These are phyloP conservation scores for Trypanosoma grayi DNA, from an alignment of 208 protist genomes.

Conservation along the genomic window DNA sequence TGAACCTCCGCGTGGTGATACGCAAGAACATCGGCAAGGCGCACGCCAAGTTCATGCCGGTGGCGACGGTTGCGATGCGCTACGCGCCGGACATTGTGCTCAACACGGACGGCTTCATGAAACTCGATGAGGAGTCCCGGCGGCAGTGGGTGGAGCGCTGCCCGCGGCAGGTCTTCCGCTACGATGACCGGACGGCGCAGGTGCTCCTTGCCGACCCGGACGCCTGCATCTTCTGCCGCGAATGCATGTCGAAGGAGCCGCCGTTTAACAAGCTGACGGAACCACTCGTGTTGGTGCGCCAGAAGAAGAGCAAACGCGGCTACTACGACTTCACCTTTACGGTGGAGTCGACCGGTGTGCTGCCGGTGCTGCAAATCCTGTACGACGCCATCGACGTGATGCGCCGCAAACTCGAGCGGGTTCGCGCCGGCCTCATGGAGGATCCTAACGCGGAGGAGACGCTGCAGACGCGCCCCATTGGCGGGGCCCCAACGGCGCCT, in stretches of 20 bases:
- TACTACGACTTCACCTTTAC: conserved; percentile 90
- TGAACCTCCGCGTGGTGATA: conserved; percentile 80
- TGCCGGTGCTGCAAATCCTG: conserved; percentile 85
- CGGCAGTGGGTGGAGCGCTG: conserved; percentile 86
- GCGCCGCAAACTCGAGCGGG: conserved; percentile 71
- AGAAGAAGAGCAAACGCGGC: conserved; percentile 59
- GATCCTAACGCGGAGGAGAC: conserved; percentile 62
- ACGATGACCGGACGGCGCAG: conserved; percentile 53
- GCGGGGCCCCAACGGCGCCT: conserved; percentile 77
- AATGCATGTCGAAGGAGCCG: conserved; percentile 85
- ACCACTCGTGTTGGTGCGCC: conserved; percentile 85
- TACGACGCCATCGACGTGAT: conserved; percentile 82
- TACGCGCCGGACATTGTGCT: conserved; percentile 92
- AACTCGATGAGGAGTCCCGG: conserved; percentile 65
- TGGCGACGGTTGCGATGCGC: conserved; percentile 91
- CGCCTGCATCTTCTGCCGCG: conserved; percentile 92
- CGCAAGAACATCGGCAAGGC: conserved; percentile 97
- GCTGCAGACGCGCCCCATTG: conserved; percentile 71
- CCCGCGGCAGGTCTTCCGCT: conserved; percentile 86
- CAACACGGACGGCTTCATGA: conserved; percentile 82
- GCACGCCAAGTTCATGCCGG: conserved; percentile 98
- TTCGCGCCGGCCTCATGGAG: conserved; percentile 64
- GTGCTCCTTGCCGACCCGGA: conserved; percentile 69
- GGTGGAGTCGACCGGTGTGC: conserved; percentile 89
- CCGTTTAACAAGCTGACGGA: conserved; percentile 74